Evolutionary conservation across 1,284 basidiomycete species (phyloP), one percentile per base, ranked within the genome.

Genomic region (Moesziomyces aphidis): DNA sequence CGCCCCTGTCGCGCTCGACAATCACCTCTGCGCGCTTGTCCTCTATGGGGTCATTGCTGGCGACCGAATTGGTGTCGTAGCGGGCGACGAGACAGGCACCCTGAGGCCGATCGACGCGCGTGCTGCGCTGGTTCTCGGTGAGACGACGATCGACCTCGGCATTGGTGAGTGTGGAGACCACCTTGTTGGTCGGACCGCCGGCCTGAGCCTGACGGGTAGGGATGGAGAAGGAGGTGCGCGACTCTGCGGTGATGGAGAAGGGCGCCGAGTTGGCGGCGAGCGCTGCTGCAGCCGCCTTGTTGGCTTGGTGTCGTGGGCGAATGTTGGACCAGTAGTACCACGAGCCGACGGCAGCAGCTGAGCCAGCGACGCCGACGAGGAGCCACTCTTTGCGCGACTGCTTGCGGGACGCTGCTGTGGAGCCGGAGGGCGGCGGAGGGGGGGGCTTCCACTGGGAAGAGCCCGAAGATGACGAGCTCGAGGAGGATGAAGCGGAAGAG

Each of bases 291-390:
- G 61, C 56, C 22, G 57, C 50, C 46, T 66, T 77, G 66, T 56
- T 65, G 26, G 54, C 64, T 50, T 64, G 63, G 42, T 68, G 69
- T 15, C 73, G 61, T 5, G 74, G 68, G 17, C 73, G 77, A 47
- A 78, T 77, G 47, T 78, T 76, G 49, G 67, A 74, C 80, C 80
- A 83, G 50, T 81, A 82, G 47, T 82, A 83, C 79, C 80, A 83
- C 31, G 75, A 77, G 5, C 81, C 80, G 4, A 78, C 67, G n/a
- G 80, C 80, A 15, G 81, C 81, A 9, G 78, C 80, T 5, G 75
- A 78, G 1, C 81, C 81, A 31, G 82, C 77, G 10, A 80, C 79
- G 23, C 78, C 82, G 43, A 83, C 81, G 13, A 83, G 68, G 24
- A 80, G 68, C 82, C 82, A 83, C 76, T 83, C 82, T 24, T 66